Base-by-base conservation (phyloP, 805 yeast genomes). In the Jamesozyma hellenica region DNA sequence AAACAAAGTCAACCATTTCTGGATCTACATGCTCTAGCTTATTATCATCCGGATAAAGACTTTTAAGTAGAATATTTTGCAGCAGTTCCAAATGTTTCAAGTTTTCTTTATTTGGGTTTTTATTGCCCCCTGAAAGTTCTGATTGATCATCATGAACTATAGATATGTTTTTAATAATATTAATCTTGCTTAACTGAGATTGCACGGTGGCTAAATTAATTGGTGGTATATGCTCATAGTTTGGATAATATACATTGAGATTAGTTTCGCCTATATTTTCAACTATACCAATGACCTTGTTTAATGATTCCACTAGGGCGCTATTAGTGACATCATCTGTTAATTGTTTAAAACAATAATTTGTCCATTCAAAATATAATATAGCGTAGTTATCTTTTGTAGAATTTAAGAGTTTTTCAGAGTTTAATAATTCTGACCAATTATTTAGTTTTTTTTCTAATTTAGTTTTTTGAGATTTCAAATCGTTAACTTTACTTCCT, bases 161-260 rank as follows among this genome's bases (percentile, higher is more conserved):
- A 3, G 59, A 51, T n/a, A 59, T 47, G 21, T 47, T 53, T 39
- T 53, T 45, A 14, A 86, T 72, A 0, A 90, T 83, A 21, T 77
- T 74, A 12, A 83, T 66, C 37, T 85, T 83, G 2, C 88, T 79
- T 15, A 78, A 63, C 49, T 85, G 88, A 4, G 75, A 66, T 28
- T 67, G 68, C 8, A 84, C 67, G 4, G 72, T 65, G 1, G 66
- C 61, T 1, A 57, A 38, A 32, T 70, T 77, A 3, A 88, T 58
- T 1, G 67, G 62, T 2, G 85, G 79, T 13, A 88, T 74, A 41
- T 70, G 63, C 1, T 67, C 63, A 47, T 71, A 81, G 52, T 87
- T 86, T 1, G 75, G 68, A 55, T 72, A 76, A 0, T 58, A 50
- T 0, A 80, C 60, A 8, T 60, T 45, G 4, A 55, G 32, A n/a